phyloP scores from a whole-genome alignment of 2,329 filamentous ascomycete species.

The Tolypocladium cylindrosporum region DNA sequence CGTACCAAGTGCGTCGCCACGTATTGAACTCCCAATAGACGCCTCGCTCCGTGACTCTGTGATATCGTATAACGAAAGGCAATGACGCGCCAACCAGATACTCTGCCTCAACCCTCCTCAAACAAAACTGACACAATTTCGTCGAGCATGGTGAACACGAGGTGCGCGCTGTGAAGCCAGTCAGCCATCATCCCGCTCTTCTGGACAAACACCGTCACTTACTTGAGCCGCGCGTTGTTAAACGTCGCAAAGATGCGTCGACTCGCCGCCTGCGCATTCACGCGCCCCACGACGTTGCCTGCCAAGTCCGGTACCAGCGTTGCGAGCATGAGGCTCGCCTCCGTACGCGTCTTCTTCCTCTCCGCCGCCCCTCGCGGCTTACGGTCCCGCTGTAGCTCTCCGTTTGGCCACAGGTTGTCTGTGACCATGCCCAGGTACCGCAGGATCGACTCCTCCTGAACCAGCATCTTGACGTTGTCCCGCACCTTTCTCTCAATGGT shows the following conservation, averaged over 20 bases:
- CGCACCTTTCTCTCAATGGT: constrained; percentile 94
- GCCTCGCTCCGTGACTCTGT: background rate
- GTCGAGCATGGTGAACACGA: constrained; percentile 62
- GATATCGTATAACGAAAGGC: background rate
- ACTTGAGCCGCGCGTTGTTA: constrained; percentile 88
- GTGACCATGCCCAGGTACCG: constrained; percentile 66
- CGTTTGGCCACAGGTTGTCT: constrained; percentile 74
- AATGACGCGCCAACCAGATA: background rate
- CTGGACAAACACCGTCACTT: constrained; percentile 21
- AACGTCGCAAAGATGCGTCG: constrained; percentile 81
- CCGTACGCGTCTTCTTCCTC: constrained; percentile 70
- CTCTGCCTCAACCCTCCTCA: constrained; percentile 21
- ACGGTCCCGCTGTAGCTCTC: constrained; percentile 38
- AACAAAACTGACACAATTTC: constrained; percentile 60
- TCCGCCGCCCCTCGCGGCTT: constrained; percentile 56
- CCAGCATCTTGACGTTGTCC: constrained; percentile 64
- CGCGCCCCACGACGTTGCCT: constrained; percentile 82
- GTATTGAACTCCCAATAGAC: background rate
- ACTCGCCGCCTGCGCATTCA: constrained; percentile 85
- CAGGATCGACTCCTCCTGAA: constrained; percentile 70
- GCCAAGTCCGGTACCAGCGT: constrained; percentile 86
- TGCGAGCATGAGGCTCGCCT: constrained; percentile 81
- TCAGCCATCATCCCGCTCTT: constrained; percentile 5
- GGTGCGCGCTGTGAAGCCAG: constrained; percentile 45
- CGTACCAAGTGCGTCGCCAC: background rate